A percentile compares a stretch with the other conserved stretches of the same genome.
Evolutionary conservation across 805 yeast genomes (phyloP).

Genomic region (Scheffersomyces lignosus): DNA sequence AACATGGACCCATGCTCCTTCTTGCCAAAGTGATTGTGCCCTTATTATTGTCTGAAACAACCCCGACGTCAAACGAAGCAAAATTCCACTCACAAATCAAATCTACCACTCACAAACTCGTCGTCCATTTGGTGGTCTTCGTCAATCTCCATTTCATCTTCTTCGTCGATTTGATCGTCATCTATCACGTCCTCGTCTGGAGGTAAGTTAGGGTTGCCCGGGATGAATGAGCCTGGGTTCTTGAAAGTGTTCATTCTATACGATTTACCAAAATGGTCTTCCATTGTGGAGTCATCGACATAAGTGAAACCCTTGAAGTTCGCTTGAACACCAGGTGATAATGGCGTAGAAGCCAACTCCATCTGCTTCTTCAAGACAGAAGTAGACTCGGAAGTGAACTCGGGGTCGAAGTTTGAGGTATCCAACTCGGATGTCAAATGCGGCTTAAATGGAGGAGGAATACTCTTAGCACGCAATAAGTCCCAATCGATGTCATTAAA

Average conservation of each 20-base stretch:
- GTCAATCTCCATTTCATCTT: conserved; percentile 50
- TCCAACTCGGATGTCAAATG: conserved; percentile 88
- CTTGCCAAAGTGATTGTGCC: too few species aligned
- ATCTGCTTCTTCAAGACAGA: conserved; percentile 70
- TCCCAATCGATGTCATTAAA: conserved; percentile 93
- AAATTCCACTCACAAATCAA: conserved; percentile 63
- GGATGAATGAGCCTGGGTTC: conserved; percentile 69
- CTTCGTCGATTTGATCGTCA: conserved; percentile 55
- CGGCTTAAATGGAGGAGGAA: conserved; percentile 97
- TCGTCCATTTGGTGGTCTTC: conserved; percentile 68
- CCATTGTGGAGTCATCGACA: conserved; percentile 91
- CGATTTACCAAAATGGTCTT: conserved; percentile 66
- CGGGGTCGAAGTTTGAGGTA: conserved; percentile 97
- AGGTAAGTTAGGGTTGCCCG: conserved; percentile 77
- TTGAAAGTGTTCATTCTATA: conserved; percentile 38
- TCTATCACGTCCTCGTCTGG: conserved; percentile 84
- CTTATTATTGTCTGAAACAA: too few species aligned
- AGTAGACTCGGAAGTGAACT: conserved; percentile 89
- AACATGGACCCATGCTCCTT: too few species aligned
- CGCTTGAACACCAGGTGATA: conserved; percentile 93
- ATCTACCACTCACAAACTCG: conserved; percentile 86
- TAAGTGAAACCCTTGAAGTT: conserved; percentile 96
- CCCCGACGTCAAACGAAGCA: too few species aligned
- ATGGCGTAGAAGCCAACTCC: conserved; percentile 72
- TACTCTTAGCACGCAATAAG: conserved; percentile 68